Conservation (phyloP, 495 filamentous ascomycete species). For the Rostrohypoxylon terebratum region DNA sequence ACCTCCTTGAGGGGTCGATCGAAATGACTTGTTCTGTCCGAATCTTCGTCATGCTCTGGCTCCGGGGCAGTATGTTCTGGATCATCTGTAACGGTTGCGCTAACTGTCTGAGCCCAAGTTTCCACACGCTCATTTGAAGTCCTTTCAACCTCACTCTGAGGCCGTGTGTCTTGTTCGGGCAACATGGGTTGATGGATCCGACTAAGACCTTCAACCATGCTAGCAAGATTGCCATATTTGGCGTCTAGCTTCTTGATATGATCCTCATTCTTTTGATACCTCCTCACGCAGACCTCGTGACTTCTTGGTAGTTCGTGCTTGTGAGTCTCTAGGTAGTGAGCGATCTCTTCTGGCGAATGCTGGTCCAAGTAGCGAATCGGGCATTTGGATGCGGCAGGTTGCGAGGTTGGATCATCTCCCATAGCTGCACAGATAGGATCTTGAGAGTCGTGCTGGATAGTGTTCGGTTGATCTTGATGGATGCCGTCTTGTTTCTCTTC, state of each 20-base stretch:
- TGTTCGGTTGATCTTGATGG: neutral
- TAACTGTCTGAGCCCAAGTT: slow-evolving; percentile 83
- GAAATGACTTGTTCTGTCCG: slow-evolving; percentile 71
- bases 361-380: slow-evolving; percentile 91
- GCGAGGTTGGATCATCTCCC: slow-evolving; percentile 64
- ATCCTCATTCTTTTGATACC: slow-evolving; percentile 84
- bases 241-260: slow-evolving; percentile 87
- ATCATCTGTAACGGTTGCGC: slow-evolving; percentile 51
- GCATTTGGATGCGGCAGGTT: slow-evolving; percentile 72
- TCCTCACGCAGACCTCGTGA: slow-evolving; percentile 88
- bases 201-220: slow-evolving; percentile 89
- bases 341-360: slow-evolving; percentile 90
- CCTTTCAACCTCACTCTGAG: slow-evolving; percentile 57
- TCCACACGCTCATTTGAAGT: slow-evolving; percentile 74
- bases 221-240: slow-evolving; percentile 89
- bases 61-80: slow-evolving; percentile 51
- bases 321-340: slow-evolving; percentile 87
- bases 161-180: slow-evolving; percentile 67
- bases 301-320: slow-evolving; percentile 92
- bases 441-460: slow-evolving; percentile 57
- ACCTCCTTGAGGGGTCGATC: slow-evolving; percentile 85
- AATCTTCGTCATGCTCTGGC: slow-evolving; percentile 51
- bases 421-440: slow-evolving; percentile 73
- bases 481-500: slow-evolving; percentile 40
- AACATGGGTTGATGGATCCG: slow-evolving; percentile 85